Evolutionary conservation across 2,329 filamentous ascomycete species (phyloP).

Genomic region (Aureobasidium melanogenum): DNA sequence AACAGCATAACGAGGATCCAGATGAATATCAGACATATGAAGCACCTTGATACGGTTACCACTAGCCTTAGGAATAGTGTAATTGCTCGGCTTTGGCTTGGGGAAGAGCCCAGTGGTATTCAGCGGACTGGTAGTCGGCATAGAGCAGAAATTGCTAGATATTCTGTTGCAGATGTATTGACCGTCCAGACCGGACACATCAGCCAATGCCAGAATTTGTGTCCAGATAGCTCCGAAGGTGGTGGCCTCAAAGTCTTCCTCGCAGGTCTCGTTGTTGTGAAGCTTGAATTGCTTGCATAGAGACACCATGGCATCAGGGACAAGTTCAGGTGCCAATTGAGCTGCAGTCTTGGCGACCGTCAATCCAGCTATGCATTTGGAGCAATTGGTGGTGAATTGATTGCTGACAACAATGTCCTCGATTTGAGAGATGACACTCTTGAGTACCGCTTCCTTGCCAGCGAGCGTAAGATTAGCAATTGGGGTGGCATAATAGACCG

Average conservation of each 20-base stretch:
- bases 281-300: conserved; percentile 43
- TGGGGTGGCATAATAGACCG: conserved; percentile 41
- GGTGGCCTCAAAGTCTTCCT: conserved; percentile 37
- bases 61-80: conserved; percentile 37
- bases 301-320: conserved; percentile 43
- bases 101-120: conserved; percentile 41
- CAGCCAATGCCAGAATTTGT: conserved; percentile 45
- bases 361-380: conserved; percentile 45
- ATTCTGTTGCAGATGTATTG: conserved; percentile 48
- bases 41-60: conserved; percentile 48
- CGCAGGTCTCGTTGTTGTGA: conserved; percentile 39
- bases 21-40: conserved; percentile 42
- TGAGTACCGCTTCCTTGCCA: conserved; percentile 34
- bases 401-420: conserved; percentile 33
- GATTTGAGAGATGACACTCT: conserved; percentile 37
- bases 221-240: conserved; percentile 50
- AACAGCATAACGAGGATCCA: conserved; percentile 46
- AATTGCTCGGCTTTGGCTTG: conserved; percentile 44
- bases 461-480: conserved; percentile 36
- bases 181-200: conserved; percentile 47
- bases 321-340: conserved; percentile 37
- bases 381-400: conserved; percentile 37
- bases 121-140: conserved; percentile 36
- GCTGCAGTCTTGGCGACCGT: conserved; percentile 43
- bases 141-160: conserved; percentile 38